phyloP scores from a whole-genome alignment of 306 rosid species.

The Styphnolobium japonicum region DNA sequence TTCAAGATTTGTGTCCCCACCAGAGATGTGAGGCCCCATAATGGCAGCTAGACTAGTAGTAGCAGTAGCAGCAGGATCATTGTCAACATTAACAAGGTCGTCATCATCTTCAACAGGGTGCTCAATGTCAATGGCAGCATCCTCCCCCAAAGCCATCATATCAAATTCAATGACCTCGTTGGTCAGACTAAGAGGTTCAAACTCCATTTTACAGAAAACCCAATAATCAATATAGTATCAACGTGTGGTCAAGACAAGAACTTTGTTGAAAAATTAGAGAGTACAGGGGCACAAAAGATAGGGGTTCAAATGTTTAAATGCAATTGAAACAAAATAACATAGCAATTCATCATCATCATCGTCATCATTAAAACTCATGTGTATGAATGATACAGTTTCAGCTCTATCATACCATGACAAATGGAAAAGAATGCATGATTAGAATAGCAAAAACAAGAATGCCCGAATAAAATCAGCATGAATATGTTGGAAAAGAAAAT shows the following conservation, averaged over 20 bases:
- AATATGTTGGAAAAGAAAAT: background rate
- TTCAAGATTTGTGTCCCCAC: slow-evolving; percentile 37
- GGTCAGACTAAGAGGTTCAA: slow-evolving; percentile 39
- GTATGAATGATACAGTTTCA: slow-evolving; percentile 15
- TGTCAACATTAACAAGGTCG: slow-evolving; percentile 26
- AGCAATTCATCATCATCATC: background rate
- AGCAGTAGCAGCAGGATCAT: background rate
- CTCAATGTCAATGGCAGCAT: slow-evolving; percentile 34
- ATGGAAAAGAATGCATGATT: background rate
- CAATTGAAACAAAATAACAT: background rate
- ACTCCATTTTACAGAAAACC: slow-evolving; percentile 38
- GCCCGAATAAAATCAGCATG: background rate
- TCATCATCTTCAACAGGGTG: slow-evolving; percentile 35
- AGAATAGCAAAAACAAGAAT: background rate
- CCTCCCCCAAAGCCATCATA: slow-evolving; percentile 47
- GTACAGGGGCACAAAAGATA: background rate
- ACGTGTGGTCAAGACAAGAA: background rate
- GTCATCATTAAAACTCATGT: background rate
- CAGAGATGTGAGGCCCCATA: slow-evolving; percentile 19
- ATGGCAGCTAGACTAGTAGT: background rate
- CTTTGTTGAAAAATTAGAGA: background rate
- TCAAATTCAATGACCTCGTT: slow-evolving; percentile 48
- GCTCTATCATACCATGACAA: background rate
- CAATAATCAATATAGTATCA: slow-evolving; percentile 17
- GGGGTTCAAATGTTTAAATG: slow-evolving; percentile 1